These are phyloP conservation scores for Biancaea sappan DNA, from an alignment of 306 rosid species.

Conservation along the genomic window DNA sequence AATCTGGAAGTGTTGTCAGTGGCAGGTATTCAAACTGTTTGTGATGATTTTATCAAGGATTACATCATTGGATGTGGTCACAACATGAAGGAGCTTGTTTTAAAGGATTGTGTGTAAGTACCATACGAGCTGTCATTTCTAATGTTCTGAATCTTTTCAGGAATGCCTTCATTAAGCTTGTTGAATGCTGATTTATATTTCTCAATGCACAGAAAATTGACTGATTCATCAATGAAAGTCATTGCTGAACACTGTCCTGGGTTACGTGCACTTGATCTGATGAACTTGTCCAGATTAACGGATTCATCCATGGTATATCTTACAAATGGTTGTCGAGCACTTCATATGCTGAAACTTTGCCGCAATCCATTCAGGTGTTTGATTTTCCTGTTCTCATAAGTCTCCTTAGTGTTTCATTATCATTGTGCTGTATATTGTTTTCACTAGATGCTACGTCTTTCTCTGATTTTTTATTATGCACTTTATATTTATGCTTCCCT, in stretches of 20 bases:
- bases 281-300: conserved; percentile 61
- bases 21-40: conserved; percentile 64
- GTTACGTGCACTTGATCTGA: conserved; percentile 59
- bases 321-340: conserved; percentile 68
- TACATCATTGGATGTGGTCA: conserved; percentile 57
- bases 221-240: conserved; percentile 70
- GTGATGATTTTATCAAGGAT: conserved; percentile 62
- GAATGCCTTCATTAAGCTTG: conserved; percentile 6
- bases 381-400: neutral
- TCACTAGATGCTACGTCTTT: conserved; percentile 12
- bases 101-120: conserved; percentile 76
- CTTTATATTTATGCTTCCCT: conserved; percentile 4
- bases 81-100: conserved; percentile 73
- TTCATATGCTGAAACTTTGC: conserved; percentile 67
- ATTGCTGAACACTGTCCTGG: conserved; percentile 71
- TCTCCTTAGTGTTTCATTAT: neutral
- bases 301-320: conserved; percentile 73
- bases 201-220: conserved; percentile 69
- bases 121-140: conserved; percentile 1
- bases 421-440: neutral
- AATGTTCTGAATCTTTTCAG: conserved; percentile 25
- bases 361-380: conserved; percentile 79
- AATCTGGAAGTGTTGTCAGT: conserved; percentile 75
- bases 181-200: conserved; percentile 29
- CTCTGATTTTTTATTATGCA: conserved; percentile 5